Base-by-base conservation (phyloP, 2,329 filamentous ascomycete genomes). In the Talaromyces verruculosus region DNA sequence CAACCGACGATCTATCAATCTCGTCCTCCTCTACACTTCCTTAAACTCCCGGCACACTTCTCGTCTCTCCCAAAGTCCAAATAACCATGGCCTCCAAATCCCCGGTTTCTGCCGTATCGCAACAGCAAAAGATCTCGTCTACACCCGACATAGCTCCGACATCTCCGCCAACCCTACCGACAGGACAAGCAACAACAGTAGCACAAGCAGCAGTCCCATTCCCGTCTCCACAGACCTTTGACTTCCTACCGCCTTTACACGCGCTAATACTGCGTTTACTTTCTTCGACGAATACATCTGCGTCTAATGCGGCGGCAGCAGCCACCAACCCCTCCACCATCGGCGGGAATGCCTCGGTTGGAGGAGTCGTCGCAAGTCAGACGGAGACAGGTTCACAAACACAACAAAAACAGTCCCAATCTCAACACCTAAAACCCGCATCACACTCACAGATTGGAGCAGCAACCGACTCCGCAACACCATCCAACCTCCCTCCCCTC, bases 241-340 rank as follows among this genome's bases (percentile, higher is more conserved):
- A 97, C 81, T 87, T 92, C 71, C 86, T 96, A 63, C 92, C 93
- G 30, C 88, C 93, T 73, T 87, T 97, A 63, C 89, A 92, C 73
- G 84, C 88, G 67, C 87, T 96, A 70, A 87, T 97, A 68, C 84
- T 88, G 70, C 91, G 91, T 61, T 85, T 97, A 19, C 87, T 91
- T 10, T 61, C 67, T 6, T 49, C 66, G 5, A 59, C 47, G n/a
- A 43, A 43, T 53, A 35, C 65, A 8, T 8, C 61, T 51, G 2
- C 65, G 1, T 28, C 53, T 43, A n/a, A 35, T 60, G 22, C 57
- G 19, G 33, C 43, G 13, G 35, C 37, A 1, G 55, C 8, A 3
- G 39, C 2, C n/a, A 37, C 63, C 5, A 65, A 25, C 19, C 65
- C 58, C 19, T 37, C 65, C 15, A 51, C 37, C 11, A 10, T 59